Evolutionary conservation across 345 rosid species (phyloP), one percentile per base, ranked within the genome.

Genomic region (Gossypium herbaceum): DNA sequence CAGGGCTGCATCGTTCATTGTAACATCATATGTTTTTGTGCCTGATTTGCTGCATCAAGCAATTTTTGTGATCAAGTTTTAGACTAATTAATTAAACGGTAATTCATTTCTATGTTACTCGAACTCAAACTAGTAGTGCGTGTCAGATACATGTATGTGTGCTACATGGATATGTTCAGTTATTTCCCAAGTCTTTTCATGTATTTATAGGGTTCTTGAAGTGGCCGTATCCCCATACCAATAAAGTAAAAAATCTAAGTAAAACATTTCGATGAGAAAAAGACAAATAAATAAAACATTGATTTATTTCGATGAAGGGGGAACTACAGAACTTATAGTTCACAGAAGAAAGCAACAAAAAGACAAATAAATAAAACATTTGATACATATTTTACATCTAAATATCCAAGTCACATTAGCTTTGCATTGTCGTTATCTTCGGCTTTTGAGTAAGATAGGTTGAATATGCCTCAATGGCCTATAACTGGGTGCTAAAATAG

Each of bases 1-100:
- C 39, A 94, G 89, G 54, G 97, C 98, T 69, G 92, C 91, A 43
- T 94, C 97, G 19, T 94, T 86, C 98, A 94, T 92, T 29, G 72
- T 80, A 51, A 91, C 77, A 2, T 85, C 79, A 61, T 92, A 91
- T 2, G 78, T 80, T 54, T 77, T 82, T 50, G 60, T 17, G 16
- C 82, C 79, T 7, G 86, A 82, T 84, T 88, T 91, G 81, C 98
- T 92, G 85, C 68, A 61, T 12, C 10, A 13, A 12, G 20, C 34
- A 20, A 75, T 4, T 83, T 24, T 4, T 13, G 24, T 24, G 58
- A 72, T 72, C 20, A 20, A 57, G 55, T 55, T 73, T 41, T 29
- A 2, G n/a, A 45, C 34, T 44, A 66, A 45, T 66, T 66, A 41
- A 66, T 20, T 17, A 65, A 72, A 11, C 12, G 15, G 2, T 52